These are phyloP conservation scores for Candida coquimbonensis DNA, from an alignment of 805 yeast species.

Conservation along the genomic window DNA sequence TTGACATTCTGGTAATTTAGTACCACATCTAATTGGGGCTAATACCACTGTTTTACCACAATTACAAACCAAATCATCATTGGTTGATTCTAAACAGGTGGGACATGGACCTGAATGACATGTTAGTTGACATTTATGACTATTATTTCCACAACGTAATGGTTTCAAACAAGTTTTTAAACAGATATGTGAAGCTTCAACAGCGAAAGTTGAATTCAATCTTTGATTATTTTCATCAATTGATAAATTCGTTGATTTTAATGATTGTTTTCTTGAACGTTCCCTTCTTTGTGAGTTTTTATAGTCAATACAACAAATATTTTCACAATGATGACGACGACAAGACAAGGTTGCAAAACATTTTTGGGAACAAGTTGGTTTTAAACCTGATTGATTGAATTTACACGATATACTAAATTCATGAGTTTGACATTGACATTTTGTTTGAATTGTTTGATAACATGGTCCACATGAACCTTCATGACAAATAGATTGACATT, in stretches of 20 bases:
- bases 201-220: conserved; percentile 45
- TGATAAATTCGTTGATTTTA: conserved; percentile 34
- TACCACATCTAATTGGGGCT: conserved; percentile 86
- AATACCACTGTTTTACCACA: conserved; percentile 73
- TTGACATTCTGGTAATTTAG: conserved; percentile 54
- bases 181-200: conserved; percentile 74
- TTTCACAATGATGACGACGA: conserved; percentile 69
- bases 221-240: conserved; percentile 12
- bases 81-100: conserved; percentile 74
- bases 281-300: conserved; percentile 46
- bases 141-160: conserved; percentile 49
- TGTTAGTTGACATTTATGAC: conserved; percentile 58
- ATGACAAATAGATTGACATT: conserved; percentile 68
- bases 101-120: conserved; percentile 80
- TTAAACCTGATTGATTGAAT: conserved; percentile 40
- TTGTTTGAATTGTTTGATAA: conserved; percentile 38
- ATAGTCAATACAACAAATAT: conserved; percentile 65
- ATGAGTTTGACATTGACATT: conserved; percentile 58
- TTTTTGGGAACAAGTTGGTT: conserved; percentile 60
- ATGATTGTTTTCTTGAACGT: conserved; percentile 38
- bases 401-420: conserved; percentile 58
- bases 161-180: conserved; percentile 54
- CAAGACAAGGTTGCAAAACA: conserved; percentile 75
- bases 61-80: conserved; percentile 69
- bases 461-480: conserved; percentile 73